A percentile compares a stretch with the other conserved stretches of the same genome.
Conservation (phyloP, 2,329 filamentous ascomycete species). For the Aspergillus vadensis region DNA sequence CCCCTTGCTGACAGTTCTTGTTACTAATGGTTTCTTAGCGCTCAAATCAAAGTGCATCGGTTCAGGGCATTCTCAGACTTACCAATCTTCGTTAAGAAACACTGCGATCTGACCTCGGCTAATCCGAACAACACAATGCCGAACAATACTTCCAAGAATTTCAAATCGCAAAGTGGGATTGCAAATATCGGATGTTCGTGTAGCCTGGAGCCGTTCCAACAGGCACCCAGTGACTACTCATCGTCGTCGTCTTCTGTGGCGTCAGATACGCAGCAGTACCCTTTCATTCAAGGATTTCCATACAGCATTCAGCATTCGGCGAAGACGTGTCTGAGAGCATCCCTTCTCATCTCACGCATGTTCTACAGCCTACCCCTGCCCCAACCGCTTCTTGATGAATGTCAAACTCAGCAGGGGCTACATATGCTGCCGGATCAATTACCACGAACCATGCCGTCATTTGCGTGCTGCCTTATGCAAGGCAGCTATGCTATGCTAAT, state of each 20-base stretch:
- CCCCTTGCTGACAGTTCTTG: not conserved
- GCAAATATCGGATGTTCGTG: conserved; percentile 37
- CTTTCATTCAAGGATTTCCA: conserved; percentile 40
- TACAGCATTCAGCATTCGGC: conserved; percentile 46
- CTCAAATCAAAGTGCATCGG: conserved; percentile 50
- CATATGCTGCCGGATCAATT: conserved; percentile 25
- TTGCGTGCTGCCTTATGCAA: conserved; percentile 52
- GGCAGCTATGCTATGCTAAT: conserved; percentile 51
- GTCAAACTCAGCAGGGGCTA: conserved; percentile 18
- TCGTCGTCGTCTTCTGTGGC: conserved; percentile 36
- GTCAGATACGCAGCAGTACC: conserved; percentile 34
- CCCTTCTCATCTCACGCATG: conserved; percentile 45
- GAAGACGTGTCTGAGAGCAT: conserved; percentile 43
- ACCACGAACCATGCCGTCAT: conserved; percentile 50
- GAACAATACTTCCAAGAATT: conserved; percentile 11
- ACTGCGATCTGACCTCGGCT: conserved; percentile 46
- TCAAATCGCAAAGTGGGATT: conserved; percentile 23
- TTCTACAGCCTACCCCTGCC: conserved; percentile 45
- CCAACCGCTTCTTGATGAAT: conserved; percentile 28
- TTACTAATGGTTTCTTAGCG: conserved; percentile 31
- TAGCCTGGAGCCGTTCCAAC: conserved; percentile 33
- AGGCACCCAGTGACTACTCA: conserved; percentile 34
- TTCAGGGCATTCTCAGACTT: conserved; percentile 51
- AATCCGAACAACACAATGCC: conserved; percentile 19
- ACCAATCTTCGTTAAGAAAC: conserved; percentile 48